Percentiles rank a stretch among this genome's conserved stretches.
These are phyloP conservation scores for Hyphopichia khmerensis DNA, from an alignment of 1,139 yeast species.

Conservation along the genomic window DNA sequence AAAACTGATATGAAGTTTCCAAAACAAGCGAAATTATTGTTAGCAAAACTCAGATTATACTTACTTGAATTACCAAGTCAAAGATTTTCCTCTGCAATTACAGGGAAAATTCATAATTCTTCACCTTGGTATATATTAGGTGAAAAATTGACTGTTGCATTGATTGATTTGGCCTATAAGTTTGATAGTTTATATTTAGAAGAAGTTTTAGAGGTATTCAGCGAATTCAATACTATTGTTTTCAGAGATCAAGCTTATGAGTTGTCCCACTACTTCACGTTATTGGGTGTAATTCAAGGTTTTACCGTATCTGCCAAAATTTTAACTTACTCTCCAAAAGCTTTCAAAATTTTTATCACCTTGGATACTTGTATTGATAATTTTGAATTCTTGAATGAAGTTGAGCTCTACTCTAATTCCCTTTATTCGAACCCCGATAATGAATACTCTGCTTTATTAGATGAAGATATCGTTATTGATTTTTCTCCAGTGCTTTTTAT, in stretches of 20 bases:
- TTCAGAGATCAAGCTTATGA: conserved; percentile 22
- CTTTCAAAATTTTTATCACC: conserved; percentile 32
- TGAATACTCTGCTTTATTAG: conserved; percentile 25
- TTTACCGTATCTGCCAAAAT: conserved; percentile 33
- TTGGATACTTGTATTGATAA: conserved; percentile 42
- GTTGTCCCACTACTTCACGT: conserved; percentile 40
- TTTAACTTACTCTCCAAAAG: conserved; percentile 24
- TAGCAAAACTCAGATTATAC: conserved; percentile 56
- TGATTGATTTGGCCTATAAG: conserved; percentile 35
- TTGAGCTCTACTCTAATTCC: conserved; percentile 33
- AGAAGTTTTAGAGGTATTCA: conserved; percentile 29
- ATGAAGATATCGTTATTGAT: conserved; percentile 29
- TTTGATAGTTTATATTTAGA: conserved; percentile 25
- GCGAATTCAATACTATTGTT: conserved; percentile 24
- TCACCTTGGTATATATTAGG: conserved; percentile 41
- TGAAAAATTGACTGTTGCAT: conserved; percentile 35
- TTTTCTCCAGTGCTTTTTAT: conserved; percentile 45
- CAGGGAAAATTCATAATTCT: conserved; percentile 21
- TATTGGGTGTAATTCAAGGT: conserved; percentile 49
- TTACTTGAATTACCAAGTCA: conserved; percentile 61
- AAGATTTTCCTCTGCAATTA: conserved; percentile 25
- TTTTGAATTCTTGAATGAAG: conserved; percentile 38
- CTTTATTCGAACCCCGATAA: conserved; percentile 20
- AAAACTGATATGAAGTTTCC: conserved; percentile 34
- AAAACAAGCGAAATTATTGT: conserved; percentile 50